Evolutionary conservation across 1,139 yeast species (phyloP).

Genomic region (Blastobotrys serpentis): DNA sequence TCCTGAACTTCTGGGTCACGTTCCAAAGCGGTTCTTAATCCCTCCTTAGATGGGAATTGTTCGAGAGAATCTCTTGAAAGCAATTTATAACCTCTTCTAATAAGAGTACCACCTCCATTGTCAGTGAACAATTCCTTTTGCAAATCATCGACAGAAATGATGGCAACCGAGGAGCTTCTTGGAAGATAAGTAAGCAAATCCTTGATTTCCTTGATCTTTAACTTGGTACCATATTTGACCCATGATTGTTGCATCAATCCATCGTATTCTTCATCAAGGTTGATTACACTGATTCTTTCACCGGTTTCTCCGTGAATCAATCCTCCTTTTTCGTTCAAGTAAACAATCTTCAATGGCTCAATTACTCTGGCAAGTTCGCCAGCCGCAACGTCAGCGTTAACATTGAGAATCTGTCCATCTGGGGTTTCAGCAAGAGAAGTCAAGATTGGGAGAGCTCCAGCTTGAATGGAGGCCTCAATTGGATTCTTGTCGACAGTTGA

Average conservation of each 20-base stretch:
- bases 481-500: constrained; percentile 84
- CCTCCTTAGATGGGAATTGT: constrained; percentile 73
- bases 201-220: constrained; percentile 93
- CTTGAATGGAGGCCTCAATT: constrained; percentile 89
- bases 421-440: constrained; percentile 96
- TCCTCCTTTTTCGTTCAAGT: constrained; percentile 96
- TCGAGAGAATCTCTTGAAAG: constrained; percentile 61
- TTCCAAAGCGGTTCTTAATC: constrained; percentile 70
- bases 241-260: constrained; percentile 87
- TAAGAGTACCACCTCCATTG: constrained; percentile 98
- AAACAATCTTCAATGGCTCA: constrained; percentile 94
- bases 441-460: constrained; percentile 94
- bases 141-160: constrained; percentile 88
- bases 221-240: constrained; percentile 98
- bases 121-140: constrained; percentile 98
- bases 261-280: constrained; percentile 94
- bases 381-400: constrained; percentile 98
- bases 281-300: constrained; percentile 84
- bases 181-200: constrained; percentile 92
- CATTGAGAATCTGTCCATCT: constrained; percentile 93
- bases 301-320: constrained; percentile 89
- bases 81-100: constrained; percentile 94
- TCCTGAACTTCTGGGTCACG: constrained; percentile 73
- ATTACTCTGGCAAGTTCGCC: constrained; percentile 96
- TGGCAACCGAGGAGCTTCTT: constrained; percentile 95